A percentile compares a stretch with the other conserved stretches of the same genome.
Evolutionary conservation across 257 asterid species (phyloP).

Genomic region (Nicotiana tabacum): DNA sequence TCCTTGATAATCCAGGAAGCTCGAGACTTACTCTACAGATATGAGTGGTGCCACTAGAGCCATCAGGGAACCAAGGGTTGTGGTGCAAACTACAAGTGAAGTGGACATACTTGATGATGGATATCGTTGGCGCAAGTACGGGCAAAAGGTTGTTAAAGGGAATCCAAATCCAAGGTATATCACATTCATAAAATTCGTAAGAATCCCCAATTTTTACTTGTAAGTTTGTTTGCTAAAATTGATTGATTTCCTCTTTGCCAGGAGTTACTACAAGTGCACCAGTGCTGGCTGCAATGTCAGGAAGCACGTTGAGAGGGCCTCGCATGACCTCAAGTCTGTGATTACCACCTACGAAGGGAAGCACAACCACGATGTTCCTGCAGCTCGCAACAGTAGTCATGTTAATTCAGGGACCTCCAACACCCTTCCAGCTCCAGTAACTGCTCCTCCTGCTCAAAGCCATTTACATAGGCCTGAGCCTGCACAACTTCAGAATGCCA

Average conservation of each 20-base stretch:
- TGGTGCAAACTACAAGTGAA: constrained; percentile 92
- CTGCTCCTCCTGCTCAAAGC: constrained; percentile 28
- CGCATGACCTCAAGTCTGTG: constrained; percentile 74
- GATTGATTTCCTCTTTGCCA: constrained; percentile 21
- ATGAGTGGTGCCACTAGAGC: constrained; percentile 50
- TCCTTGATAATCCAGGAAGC: constrained; percentile 35
- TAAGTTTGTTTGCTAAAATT: background rate
- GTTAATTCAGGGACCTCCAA: constrained; percentile 27
- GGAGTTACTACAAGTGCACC: constrained; percentile 93
- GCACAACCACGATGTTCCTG: constrained; percentile 84
- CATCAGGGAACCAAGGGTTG: constrained; percentile 80
- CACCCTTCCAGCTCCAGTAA: constrained; percentile 21
- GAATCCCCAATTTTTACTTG: constrained; percentile 5
- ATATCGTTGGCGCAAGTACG: constrained; percentile 94
- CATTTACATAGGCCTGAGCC: constrained; percentile 48
- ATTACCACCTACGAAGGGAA: constrained; percentile 82
- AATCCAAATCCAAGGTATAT: constrained; percentile 90
- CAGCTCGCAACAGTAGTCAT: constrained; percentile 75
- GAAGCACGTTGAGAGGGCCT: constrained; percentile 86
- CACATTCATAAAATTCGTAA: background rate
- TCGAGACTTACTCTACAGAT: constrained; percentile 42
- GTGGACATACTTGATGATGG: constrained; percentile 92
- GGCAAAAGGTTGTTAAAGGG: constrained; percentile 93
- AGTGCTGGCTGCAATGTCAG: constrained; percentile 73
- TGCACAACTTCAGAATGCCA: constrained; percentile 40